phyloP scores from a whole-genome alignment of 805 yeast species.

The Candida tallmaniae region DNA sequence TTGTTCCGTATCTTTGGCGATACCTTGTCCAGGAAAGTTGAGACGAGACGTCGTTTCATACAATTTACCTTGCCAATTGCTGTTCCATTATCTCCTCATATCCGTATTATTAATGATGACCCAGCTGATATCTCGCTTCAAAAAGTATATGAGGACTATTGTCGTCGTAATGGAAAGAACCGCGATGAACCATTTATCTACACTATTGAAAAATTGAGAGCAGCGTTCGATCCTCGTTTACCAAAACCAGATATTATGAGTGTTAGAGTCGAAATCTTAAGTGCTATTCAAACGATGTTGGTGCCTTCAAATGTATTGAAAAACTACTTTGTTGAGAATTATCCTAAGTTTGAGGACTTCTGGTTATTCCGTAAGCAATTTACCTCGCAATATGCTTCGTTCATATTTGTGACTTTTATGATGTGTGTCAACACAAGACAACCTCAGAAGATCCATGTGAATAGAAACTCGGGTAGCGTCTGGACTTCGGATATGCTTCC shows the following conservation, averaged over 20 bases:
- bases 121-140: slow-evolving; percentile 71
- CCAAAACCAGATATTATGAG: slow-evolving; percentile 91
- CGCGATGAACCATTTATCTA: slow-evolving; percentile 89
- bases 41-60: slow-evolving; percentile 80
- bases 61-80: slow-evolving; percentile 87
- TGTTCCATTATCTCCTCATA: slow-evolving; percentile 91
- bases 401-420: slow-evolving; percentile 89
- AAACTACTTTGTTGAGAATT: slow-evolving; percentile 68
- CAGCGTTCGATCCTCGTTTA: slow-evolving; percentile 88
- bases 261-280: slow-evolving; percentile 84
- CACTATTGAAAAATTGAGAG: slow-evolving; percentile 78
- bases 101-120: slow-evolving; percentile 84
- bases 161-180: slow-evolving; percentile 64
- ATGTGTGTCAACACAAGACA: slow-evolving; percentile 89
- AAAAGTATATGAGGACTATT: slow-evolving; percentile 81
- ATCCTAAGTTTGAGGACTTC: slow-evolving; percentile 82
- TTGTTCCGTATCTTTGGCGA: slow-evolving; percentile 85
- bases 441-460: slow-evolving; percentile 87
- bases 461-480: slow-evolving; percentile 77
- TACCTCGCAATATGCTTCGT: slow-evolving; percentile 89
- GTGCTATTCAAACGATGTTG: slow-evolving; percentile 81
- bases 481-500: slow-evolving; percentile 97
- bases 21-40: slow-evolving; percentile 73
- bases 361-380: slow-evolving; percentile 97
- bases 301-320: slow-evolving; percentile 82